Evolutionary conservation across 2,329 filamentous ascomycete genomes (phyloP).

Genomic region (Talaromyces sp.): DNA sequence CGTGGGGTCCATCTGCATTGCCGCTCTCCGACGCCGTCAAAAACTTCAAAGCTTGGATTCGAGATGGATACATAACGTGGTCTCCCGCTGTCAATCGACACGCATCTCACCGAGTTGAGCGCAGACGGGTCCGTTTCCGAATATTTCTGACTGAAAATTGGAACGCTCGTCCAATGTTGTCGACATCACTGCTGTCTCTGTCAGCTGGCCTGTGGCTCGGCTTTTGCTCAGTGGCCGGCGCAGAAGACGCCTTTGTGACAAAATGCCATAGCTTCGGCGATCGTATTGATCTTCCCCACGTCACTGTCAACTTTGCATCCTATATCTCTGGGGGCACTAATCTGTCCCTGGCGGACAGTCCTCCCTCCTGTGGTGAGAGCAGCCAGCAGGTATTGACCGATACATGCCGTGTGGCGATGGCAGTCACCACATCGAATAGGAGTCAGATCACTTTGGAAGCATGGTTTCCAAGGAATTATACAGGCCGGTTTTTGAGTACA

Average conservation of each 20-base stretch:
- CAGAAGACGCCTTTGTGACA: not conserved
- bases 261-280: not conserved
- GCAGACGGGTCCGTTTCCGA: too few species aligned
- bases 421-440: conserved; percentile 36
- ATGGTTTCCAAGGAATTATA: conserved; percentile 45
- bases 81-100: not conserved
- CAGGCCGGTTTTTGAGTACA: conserved; percentile 42
- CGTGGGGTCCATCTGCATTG: too few species aligned
- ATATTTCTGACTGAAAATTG: too few species aligned
- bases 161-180: not conserved
- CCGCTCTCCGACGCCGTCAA: too few species aligned
- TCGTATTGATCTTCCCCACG: not conserved
- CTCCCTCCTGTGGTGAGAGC: not conserved
- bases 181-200: not conserved
- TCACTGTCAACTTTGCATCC: conserved; percentile 3
- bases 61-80: not conserved
- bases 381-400: not conserved
- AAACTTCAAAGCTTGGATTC: too few species aligned
- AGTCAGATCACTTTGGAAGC: conserved; percentile 45
- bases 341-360: not conserved
- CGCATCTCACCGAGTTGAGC: too few species aligned
- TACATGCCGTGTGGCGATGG: conserved; percentile 38
- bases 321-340: conserved; percentile 3
- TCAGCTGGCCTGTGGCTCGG: not conserved
- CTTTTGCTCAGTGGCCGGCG: not conserved